Conservation (phyloP, 495 filamentous ascomycete species). For the Thozetella sp. region DNA sequence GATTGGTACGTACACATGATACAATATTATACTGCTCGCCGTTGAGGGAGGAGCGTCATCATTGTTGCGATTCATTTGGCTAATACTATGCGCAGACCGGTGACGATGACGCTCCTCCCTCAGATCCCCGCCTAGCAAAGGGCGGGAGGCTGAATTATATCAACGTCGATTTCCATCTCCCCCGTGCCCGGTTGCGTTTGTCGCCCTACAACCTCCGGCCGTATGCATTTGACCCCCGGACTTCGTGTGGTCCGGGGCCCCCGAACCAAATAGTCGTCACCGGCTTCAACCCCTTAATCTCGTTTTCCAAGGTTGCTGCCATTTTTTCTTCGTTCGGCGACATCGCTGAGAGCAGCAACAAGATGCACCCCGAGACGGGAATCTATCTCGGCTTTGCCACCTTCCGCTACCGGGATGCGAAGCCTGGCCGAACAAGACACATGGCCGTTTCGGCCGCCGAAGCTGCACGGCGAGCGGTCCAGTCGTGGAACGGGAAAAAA, state of each 20-base stretch:
- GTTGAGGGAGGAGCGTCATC: conserved; percentile 55
- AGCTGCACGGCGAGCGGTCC: conserved; percentile 78
- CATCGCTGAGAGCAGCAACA: conserved; percentile 84
- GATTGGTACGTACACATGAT: conserved; percentile 60
- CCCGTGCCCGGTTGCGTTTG: conserved; percentile 71
- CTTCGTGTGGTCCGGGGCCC: conserved; percentile 86
- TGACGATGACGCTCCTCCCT: conserved; percentile 66
- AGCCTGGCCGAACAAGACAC: conserved; percentile 44
- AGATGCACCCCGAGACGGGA: conserved; percentile 89
- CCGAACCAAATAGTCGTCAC: conserved; percentile 87
- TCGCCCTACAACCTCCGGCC: conserved; percentile 78
- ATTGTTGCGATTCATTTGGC: conserved; percentile 49
- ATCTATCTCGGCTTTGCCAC: conserved; percentile 91
- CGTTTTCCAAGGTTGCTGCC: conserved; percentile 75
- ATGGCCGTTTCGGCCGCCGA: conserved; percentile 64
- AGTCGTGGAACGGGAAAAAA: conserved; percentile 63
- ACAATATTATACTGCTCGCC: conserved; percentile 16
- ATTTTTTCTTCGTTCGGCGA: conserved; percentile 88
- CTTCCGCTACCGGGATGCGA: conserved; percentile 82
- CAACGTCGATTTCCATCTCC: conserved; percentile 67
- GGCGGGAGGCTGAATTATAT: conserved; percentile 57
- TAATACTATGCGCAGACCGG: conserved; percentile 51
- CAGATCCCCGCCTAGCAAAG: conserved; percentile 77
- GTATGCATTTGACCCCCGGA: conserved; percentile 75
- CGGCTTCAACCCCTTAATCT: conserved; percentile 89